phyloP scores from a whole-genome alignment of 1,284 basidiomycete species.

The Paramarasmius palmivorus region DNA sequence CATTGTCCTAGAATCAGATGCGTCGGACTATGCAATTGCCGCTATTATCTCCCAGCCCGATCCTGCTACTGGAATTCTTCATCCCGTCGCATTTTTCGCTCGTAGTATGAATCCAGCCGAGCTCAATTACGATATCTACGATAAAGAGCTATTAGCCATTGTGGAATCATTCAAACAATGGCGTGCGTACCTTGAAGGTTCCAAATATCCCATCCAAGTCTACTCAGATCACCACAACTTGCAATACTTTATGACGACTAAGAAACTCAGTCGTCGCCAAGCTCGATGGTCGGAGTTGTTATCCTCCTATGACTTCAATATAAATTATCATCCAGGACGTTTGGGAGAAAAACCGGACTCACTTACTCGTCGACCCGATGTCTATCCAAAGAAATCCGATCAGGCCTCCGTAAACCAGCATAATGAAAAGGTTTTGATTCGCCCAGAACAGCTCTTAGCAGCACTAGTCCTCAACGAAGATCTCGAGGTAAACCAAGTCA shows the following conservation, averaged over 20 bases:
- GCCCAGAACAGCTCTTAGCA: conserved; percentile 1
- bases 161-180: no score
- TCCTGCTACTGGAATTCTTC: not conserved
- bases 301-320: not conserved
- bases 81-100: conserved; percentile 6
- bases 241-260: no score
- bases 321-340: not conserved
- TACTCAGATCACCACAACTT: no score
- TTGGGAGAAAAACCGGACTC: no score
- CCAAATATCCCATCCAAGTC: no score
- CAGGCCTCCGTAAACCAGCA: no score
- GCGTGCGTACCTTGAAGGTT: no score
- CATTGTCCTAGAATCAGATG: conserved; percentile 30
- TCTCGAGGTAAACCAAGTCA: no score
- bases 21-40: conserved; percentile 15
- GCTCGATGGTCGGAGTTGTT: not conserved
- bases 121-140: no score
- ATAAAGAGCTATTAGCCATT: no score
- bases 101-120: conserved; percentile 1
- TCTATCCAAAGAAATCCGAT: no score
- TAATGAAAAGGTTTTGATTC: not conserved
- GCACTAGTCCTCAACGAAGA: not conserved
- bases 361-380: no score
- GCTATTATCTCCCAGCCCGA: conserved; percentile 7
- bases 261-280: not conserved